phyloP scores from a whole-genome alignment of 345 rosid genomes.

The Ceriops zippeliana region DNA sequence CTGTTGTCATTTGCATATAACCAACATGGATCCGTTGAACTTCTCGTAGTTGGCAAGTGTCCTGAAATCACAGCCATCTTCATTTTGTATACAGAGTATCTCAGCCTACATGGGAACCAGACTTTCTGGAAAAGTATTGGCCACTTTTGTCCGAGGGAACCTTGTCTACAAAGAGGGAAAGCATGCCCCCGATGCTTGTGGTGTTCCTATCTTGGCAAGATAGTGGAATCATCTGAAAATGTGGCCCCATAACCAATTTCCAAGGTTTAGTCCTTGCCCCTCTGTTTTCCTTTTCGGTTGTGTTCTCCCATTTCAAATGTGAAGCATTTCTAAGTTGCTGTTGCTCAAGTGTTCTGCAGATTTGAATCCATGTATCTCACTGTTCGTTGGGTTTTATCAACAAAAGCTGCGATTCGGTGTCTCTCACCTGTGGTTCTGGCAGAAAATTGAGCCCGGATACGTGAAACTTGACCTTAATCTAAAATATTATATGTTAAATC shows the following conservation, averaged over 20 bases:
- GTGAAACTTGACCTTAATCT: no score
- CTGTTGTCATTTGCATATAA: neutral
- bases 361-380: neutral
- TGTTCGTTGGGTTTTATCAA: neutral
- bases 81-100: slow-evolving; percentile 42
- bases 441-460: no score
- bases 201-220: slow-evolving; percentile 54
- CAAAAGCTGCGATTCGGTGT: neutral
- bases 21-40: neutral
- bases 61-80: neutral
- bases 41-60: neutral
- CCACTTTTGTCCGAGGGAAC: slow-evolving; percentile 87
- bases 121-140: slow-evolving; percentile 70
- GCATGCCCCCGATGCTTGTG: slow-evolving; percentile 83
- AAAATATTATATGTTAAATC: no score
- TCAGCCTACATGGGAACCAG: slow-evolving; percentile 83
- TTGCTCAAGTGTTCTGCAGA: neutral
- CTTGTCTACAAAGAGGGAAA: slow-evolving; percentile 73
- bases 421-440: no score
- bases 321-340: no score
- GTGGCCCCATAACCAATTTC: neutral
- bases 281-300: neutral
- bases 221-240: slow-evolving; percentile 11
- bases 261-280: neutral
- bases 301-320: no score